Conservation (phyloP, 345 rosid genomes). For the Excoecaria cochinchinensis region DNA sequence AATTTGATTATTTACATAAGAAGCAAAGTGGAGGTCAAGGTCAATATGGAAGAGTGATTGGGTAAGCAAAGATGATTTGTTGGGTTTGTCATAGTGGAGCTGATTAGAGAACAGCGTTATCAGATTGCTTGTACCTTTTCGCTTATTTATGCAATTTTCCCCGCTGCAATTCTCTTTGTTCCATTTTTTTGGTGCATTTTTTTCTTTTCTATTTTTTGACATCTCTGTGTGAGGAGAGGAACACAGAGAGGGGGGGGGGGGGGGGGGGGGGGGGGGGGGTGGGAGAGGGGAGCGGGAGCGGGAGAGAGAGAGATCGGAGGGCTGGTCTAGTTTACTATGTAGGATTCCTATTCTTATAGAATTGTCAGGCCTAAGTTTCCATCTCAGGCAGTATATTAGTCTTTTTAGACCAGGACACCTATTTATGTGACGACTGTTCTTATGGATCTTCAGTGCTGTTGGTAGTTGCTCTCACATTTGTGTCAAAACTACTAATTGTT, state of each 20-base stretch:
- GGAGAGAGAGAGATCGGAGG: no score
- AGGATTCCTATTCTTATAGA: not conserved
- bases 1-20: slow-evolving; percentile 96
- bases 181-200: not conserved
- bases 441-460: not conserved
- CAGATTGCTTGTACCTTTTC: not conserved
- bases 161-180: not conserved
- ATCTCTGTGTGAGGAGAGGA: not conserved
- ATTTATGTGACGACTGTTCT: not conserved
- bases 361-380: not conserved
- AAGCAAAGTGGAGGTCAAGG: slow-evolving; percentile 99
- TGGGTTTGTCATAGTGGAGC: not conserved
- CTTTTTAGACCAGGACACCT: not conserved
- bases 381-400: not conserved
- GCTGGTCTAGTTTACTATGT: not conserved
- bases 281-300: not conserved
- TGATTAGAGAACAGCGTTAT: not conserved
- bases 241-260: not conserved
- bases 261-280: not conserved
- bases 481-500: not conserved
- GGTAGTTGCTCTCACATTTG: not conserved
- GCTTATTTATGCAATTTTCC: not conserved
- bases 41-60: slow-evolving; percentile 89
- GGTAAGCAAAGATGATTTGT: slow-evolving; percentile 48
- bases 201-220: not conserved